Evolutionary conservation across 1,139 yeast species (phyloP).

Genomic region (Yamadazyma triangularis): DNA sequence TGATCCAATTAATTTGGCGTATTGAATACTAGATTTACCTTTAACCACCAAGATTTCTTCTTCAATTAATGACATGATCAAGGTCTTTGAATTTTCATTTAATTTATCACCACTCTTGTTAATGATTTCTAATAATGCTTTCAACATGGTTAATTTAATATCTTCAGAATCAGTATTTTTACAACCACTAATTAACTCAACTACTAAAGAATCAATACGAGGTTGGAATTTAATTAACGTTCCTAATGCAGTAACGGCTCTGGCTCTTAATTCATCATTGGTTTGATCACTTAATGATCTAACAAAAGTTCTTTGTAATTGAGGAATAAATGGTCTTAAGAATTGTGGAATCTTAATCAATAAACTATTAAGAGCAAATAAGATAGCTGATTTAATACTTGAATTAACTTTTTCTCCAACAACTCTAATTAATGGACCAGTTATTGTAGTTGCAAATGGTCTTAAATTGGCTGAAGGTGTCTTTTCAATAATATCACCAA

Average conservation of each 20-base stretch:
- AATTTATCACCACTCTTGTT: constrained; percentile 73
- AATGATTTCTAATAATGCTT: constrained; percentile 82
- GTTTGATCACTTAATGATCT: constrained; percentile 78
- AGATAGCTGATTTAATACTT: constrained; percentile 88
- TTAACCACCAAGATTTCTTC: constrained; percentile 54
- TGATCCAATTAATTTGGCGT: constrained; percentile 77
- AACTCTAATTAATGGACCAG: constrained; percentile 97
- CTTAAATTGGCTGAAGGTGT: constrained; percentile 79
- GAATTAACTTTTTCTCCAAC: constrained; percentile 93
- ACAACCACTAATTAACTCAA: constrained; percentile 77
- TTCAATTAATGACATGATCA: constrained; percentile 72
- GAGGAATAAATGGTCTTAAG: constrained; percentile 94
- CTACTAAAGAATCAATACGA: constrained; percentile 86
- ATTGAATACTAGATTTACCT: constrained; percentile 62
- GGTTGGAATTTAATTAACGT: constrained; percentile 86
- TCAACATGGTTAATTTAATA: constrained; percentile 79
- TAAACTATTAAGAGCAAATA: constrained; percentile 75
- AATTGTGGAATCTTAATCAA: constrained; percentile 84
- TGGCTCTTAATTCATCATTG: constrained; percentile 66
- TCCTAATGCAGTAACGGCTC: constrained; percentile 92
- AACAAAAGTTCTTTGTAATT: constrained; percentile 93
- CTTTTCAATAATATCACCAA: constrained; percentile 81
- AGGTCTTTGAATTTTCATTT: constrained; percentile 66
- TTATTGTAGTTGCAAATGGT: constrained; percentile 87
- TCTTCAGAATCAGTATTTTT: constrained; percentile 53